Conservation (phyloP, 345 rosid species). For the Salix viminalis region DNA sequence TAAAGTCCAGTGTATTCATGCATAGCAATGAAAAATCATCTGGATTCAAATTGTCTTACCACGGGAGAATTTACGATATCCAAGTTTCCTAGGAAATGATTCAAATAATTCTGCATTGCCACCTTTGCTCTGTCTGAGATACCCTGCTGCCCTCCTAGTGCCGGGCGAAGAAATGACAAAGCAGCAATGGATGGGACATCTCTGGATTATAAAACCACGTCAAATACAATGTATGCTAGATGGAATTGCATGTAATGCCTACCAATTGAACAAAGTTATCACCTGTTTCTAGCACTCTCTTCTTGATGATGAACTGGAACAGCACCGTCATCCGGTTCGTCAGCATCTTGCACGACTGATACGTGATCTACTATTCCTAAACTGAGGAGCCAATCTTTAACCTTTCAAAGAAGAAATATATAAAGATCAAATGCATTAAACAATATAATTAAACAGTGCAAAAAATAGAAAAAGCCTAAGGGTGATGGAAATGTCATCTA, state of each 20-base stretch:
- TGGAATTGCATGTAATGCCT: not conserved
- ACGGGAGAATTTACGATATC: slow-evolving; percentile 79
- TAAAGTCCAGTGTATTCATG: not conserved
- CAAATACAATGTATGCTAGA: not conserved
- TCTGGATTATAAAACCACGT: slow-evolving; percentile 33
- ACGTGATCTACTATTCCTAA: slow-evolving; percentile 73
- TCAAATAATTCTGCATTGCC: slow-evolving; percentile 88
- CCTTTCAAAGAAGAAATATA: slow-evolving; percentile 33
- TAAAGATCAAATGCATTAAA: not conserved
- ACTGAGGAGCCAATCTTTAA: slow-evolving; percentile 87
- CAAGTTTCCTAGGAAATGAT: slow-evolving; percentile 80
- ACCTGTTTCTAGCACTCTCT: slow-evolving; percentile 76
- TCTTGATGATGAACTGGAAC: slow-evolving; percentile 52
- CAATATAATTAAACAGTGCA: not conserved
- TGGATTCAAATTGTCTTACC: slow-evolving; percentile 31
- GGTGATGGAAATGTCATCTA: not conserved
- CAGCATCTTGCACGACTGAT: slow-evolving; percentile 72
- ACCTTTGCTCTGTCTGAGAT: slow-evolving; percentile 63
- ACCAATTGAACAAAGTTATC: not conserved
- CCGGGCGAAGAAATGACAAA: slow-evolving; percentile 65
- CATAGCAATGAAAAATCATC: not conserved
- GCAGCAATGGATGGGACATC: slow-evolving; percentile 77
- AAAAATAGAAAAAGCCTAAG: not conserved
- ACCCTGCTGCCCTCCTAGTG: slow-evolving; percentile 60
- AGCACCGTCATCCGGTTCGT: slow-evolving; percentile 91